Conservation (phyloP, 352 stramenopile genomes). For the Phytophthora citrophthora region DNA sequence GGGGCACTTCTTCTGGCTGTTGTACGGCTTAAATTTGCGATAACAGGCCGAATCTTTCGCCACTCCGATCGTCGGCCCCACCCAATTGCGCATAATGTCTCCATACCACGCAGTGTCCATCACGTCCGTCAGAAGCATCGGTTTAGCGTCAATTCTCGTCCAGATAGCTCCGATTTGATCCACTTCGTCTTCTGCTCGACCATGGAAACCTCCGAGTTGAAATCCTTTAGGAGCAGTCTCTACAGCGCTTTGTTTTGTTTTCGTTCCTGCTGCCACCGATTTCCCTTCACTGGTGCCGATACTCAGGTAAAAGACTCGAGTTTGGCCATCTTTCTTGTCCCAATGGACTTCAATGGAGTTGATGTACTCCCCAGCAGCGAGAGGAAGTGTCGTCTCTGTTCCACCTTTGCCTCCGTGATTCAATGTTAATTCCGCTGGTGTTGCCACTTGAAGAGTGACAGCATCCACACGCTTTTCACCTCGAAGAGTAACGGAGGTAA, state of each 20-base stretch:
- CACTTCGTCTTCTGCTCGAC: conserved; percentile 7
- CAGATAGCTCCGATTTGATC: conserved; percentile 15
- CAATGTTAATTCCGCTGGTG: conserved; percentile 27
- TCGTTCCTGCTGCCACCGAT: conserved; percentile 26
- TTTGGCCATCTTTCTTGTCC: conserved; percentile 35
- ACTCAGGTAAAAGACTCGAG: conserved; percentile 48
- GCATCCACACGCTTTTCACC: conserved; percentile 37
- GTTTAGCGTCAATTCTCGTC: conserved; percentile 10
- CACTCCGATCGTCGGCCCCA: conserved; percentile 22
- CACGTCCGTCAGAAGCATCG: conserved; percentile 8
- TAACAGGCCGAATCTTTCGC: conserved; percentile 15
- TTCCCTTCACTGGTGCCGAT: conserved; percentile 38
- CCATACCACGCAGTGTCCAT: conserved; percentile 16
- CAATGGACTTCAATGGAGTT: conserved; percentile 40
- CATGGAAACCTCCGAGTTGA: conserved; percentile 5
- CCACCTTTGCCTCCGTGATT: conserved; percentile 43
- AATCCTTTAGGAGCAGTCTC: conserved; percentile 12
- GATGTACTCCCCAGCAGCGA: conserved; percentile 27
- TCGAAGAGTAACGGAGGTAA: conserved; percentile 16
- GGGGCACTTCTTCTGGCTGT: conserved; percentile 15
- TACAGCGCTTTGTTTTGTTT: not conserved
- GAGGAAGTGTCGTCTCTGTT: conserved; percentile 32
- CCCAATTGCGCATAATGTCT: conserved; percentile 23
- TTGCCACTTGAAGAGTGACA: conserved; percentile 36
- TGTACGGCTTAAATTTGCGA: conserved; percentile 6